A percentile compares a stretch with the other conserved stretches of the same genome.
Conservation (phyloP, 208 protist species). For the Acanthamoeba lenticulata region DNA sequence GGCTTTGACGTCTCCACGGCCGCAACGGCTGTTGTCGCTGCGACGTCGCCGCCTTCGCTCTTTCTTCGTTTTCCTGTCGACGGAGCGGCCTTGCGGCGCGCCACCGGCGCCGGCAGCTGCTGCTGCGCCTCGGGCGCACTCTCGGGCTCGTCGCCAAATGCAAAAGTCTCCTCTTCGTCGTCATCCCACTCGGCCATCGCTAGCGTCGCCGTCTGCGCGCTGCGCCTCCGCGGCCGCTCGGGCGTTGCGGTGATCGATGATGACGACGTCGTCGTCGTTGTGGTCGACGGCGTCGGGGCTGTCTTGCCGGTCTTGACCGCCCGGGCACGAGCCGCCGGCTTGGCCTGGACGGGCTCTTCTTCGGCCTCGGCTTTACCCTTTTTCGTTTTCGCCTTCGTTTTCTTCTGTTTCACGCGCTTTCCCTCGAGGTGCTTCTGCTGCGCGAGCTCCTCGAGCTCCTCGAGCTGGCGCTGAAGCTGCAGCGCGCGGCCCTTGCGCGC, state of each 20-base stretch:
- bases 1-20: no score
- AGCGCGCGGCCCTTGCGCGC: not conserved
- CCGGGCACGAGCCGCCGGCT: not conserved
- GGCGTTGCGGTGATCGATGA: not conserved
- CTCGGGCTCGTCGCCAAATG: not conserved
- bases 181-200: slow-evolving; percentile 10
- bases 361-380: not conserved
- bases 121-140: not conserved
- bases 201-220: not conserved
- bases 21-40: not conserved
- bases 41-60: not conserved
- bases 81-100: no score
- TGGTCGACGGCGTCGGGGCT: not conserved
- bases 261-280: not conserved
- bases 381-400: not conserved
- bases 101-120: no score
- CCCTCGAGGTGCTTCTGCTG: not conserved
- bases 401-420: not conserved
- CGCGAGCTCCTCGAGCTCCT: not conserved
- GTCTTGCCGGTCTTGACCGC: no score
- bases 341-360: not conserved
- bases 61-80: not conserved
- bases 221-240: not conserved
- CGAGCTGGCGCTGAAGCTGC: not conserved
- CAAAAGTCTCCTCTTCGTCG: not conserved